Evolutionary conservation across 1,284 basidiomycete genomes (phyloP).

Genomic region (Cerrena zonata): DNA sequence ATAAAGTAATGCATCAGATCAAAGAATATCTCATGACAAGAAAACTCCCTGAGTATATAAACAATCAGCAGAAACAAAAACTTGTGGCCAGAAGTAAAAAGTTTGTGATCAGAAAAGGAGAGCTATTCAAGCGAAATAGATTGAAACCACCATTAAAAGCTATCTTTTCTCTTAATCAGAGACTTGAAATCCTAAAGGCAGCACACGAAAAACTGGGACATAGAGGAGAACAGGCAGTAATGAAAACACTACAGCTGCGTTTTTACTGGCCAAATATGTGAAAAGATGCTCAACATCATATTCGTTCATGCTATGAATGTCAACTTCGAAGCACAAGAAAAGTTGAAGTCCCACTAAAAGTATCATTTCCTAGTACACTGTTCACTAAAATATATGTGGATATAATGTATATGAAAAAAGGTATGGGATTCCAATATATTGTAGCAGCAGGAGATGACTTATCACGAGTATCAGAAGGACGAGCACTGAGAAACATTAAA

Average conservation of each 20-base stretch:
- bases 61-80: background rate
- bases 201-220: constrained; percentile 20
- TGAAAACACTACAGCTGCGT: constrained; percentile 1
- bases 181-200: constrained; percentile 3
- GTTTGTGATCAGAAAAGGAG: background rate
- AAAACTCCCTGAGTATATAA: background rate
- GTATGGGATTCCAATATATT: constrained; percentile 5
- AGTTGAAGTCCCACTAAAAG: background rate
- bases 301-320: background rate
- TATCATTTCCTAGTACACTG: background rate
- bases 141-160: background rate
- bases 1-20: constrained; percentile 11
- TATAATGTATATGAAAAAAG: constrained; percentile 14
- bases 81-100: background rate
- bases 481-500: constrained; percentile 8
- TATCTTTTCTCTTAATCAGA: constrained; percentile 3
- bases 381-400: background rate
- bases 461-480: constrained; percentile 3
- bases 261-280: background rate
- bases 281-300: background rate
- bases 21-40: constrained; percentile 5
- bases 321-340: background rate
- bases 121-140: background rate
- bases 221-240: constrained; percentile 16
- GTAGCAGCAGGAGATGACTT: constrained; percentile 9